Evolutionary conservation across 768 basidiomycete species (phyloP).

Genomic region (Auriscalpium orientale): DNA sequence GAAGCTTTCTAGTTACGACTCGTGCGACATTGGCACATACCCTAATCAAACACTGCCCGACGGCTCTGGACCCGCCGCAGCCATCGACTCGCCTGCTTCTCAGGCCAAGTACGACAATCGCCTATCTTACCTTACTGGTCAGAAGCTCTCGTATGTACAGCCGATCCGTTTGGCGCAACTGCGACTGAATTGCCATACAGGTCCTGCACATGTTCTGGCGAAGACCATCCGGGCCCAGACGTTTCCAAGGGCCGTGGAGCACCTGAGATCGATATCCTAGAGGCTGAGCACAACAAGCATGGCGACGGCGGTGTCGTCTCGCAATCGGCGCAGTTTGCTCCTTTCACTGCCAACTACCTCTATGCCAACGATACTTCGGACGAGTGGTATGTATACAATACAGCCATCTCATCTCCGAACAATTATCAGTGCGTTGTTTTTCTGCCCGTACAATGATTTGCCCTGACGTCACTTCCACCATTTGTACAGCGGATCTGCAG

Average conservation of each 20-base stretch:
- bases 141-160: slow-evolving; percentile 54
- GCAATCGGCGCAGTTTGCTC: slow-evolving; percentile 71
- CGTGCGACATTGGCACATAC: slow-evolving; percentile 54
- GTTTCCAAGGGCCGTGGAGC: slow-evolving; percentile 52
- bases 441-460: neutral
- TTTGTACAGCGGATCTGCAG: slow-evolving; percentile 39
- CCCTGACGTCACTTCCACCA: slow-evolving; percentile 2
- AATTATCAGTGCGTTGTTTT: slow-evolving; percentile 23
- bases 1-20: slow-evolving; percentile 32
- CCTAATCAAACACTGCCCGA: slow-evolving; percentile 43
- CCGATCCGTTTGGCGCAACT: no score
- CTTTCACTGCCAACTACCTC: slow-evolving; percentile 40
- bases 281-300: slow-evolving; percentile 61
- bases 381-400: slow-evolving; percentile 28
- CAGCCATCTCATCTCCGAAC: slow-evolving; percentile 27
- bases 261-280: slow-evolving; percentile 79
- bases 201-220: slow-evolving; percentile 67
- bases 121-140: slow-evolving; percentile 73
- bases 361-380: slow-evolving; percentile 29
- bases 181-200: slow-evolving; percentile 23
- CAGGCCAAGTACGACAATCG: slow-evolving; percentile 45
- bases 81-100: slow-evolving; percentile 43
- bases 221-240: slow-evolving; percentile 72
- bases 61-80: slow-evolving; percentile 50
- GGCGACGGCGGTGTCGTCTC: slow-evolving; percentile 49